These are phyloP conservation scores for Myriosclerotinia duriaeana DNA, from an alignment of 2,329 filamentous ascomycete species.

Conservation along the genomic window DNA sequence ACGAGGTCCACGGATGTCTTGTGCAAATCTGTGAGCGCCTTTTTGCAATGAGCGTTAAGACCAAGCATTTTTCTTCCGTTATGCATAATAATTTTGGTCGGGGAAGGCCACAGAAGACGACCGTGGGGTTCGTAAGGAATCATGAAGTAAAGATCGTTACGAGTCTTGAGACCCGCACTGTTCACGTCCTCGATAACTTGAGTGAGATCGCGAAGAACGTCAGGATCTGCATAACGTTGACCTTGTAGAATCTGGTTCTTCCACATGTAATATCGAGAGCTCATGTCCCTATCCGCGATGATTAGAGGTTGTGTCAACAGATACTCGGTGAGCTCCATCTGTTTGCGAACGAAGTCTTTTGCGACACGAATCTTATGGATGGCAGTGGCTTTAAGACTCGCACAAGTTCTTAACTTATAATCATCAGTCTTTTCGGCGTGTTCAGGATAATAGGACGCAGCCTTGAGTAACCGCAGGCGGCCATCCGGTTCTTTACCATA, in stretches of 20 bases:
- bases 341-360: not conserved
- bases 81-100: not conserved
- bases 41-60: not conserved
- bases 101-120: not conserved
- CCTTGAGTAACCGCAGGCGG: not conserved
- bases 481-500: conserved; percentile 3
- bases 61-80: not conserved
- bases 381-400: not conserved
- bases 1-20: not conserved
- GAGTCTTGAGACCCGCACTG: not conserved
- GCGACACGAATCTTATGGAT: not conserved
- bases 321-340: not conserved
- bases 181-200: not conserved
- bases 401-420: not conserved
- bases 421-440: not conserved
- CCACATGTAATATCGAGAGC: not conserved
- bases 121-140: not conserved
- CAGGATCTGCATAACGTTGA: not conserved
- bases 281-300: not conserved
- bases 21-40: not conserved
- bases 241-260: not conserved
- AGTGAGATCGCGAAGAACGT: not conserved
- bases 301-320: not conserved
- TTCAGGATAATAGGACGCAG: not conserved
- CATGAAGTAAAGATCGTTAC: not conserved